Percentiles rank a stretch among this genome's conserved stretches.
Conservation (phyloP, 768 basidiomycete species). For the Dacryopinax spathularia region DNA sequence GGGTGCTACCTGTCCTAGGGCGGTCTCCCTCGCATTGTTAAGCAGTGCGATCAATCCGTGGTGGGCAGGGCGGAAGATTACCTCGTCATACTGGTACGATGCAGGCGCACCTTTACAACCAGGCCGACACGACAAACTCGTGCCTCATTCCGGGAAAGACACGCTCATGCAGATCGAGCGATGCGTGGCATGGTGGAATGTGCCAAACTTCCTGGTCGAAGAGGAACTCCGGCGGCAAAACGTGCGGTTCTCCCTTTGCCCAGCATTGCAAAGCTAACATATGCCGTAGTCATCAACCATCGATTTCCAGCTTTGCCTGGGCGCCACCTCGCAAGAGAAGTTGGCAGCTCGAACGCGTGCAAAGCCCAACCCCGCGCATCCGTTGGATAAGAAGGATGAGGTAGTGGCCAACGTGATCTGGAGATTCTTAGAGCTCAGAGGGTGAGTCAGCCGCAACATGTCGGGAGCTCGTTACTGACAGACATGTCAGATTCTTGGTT, state of each 20-base stretch:
- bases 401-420: conserved; percentile 96
- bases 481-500: conserved; percentile 41
- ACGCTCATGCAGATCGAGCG: conserved; percentile 71
- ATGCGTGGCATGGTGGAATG: conserved; percentile 79
- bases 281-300: conserved; percentile 77
- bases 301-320: conserved; percentile 86
- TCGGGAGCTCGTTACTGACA: neutral
- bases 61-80: conserved; percentile 68
- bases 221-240: conserved; percentile 93
- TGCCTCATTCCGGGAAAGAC: conserved; percentile 55
- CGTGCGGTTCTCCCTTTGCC: conserved; percentile 36
- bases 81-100: conserved; percentile 65
- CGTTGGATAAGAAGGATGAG: conserved; percentile 95
- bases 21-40: conserved; percentile 76
- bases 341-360: conserved; percentile 69
- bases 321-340: conserved; percentile 71
- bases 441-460: conserved; percentile 40
- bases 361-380: conserved; percentile 30
- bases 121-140: conserved; percentile 36
- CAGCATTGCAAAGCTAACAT: conserved; percentile 10
- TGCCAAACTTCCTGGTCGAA: conserved; percentile 70
- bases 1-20: conserved; percentile 82
- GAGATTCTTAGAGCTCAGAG: conserved; percentile 91
- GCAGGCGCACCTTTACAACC: conserved; percentile 21
- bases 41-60: conserved; percentile 63